Evolutionary conservation across 345 rosid species (phyloP), one percentile per base, ranked within the genome.

Genomic region (Hevea brasiliensis): DNA sequence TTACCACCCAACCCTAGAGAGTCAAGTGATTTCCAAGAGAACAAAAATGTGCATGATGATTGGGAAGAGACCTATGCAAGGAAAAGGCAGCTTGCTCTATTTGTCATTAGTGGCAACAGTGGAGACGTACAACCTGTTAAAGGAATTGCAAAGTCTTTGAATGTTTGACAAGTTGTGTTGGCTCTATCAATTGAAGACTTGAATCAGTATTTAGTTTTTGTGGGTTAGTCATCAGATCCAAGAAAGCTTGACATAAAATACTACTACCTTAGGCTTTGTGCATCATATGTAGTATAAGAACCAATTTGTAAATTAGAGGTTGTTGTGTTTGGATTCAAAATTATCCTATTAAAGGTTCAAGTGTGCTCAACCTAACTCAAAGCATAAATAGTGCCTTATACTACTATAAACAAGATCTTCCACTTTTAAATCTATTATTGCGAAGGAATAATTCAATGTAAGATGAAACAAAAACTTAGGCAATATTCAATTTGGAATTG

Each of bases 61-160:
- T 94, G 98, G 98, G 98, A 98, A 53, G 98, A 95, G 87, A 89
- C 88, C 50, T 95, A 92, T 71, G 92, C 90, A 0, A 94, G 98
- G 37, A 95, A 92, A 84, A 89, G 85, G 75, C 94, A 84, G 80
- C 92, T 96, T 63, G 87, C 91, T 1, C 68, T 92, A 23, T 95
- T 92, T 72, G 91, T 91, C 68, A 82, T 89, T 57, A 77, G 82
- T 53, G 62, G 41, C 65, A 27, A 62, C 80, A 95, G 99, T 81
- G 99, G 92, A 80, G 86, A 85, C 72, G 97, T 92, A 1, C 75
- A 76, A 69, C 85, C 83, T 61, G 77, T 91, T 63, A 81, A 84
- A 87, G 96, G 94, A 84, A 84, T 92, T 82, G 56, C 87, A 6
- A 86, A 83, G 80, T 87, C 92, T 11, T 41, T 95, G 72, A 95